A percentile compares a stretch with the other conserved stretches of the same genome.
phyloP scores from a whole-genome alignment of 2,329 filamentous ascomycete genomes.

The Aspergillus sp. region DNA sequence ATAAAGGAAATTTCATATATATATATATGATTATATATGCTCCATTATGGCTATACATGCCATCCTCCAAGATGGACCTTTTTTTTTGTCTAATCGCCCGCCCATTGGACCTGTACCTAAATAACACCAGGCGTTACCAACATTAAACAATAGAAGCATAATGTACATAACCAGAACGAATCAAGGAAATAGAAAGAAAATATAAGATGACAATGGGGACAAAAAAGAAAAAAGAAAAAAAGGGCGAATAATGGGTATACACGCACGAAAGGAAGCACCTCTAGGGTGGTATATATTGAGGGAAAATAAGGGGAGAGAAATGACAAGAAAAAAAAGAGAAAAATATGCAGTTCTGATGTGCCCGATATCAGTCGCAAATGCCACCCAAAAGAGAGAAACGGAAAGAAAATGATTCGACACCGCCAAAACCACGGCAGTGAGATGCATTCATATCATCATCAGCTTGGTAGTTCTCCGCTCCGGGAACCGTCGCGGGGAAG shows the following conservation, averaged over 20 bases:
- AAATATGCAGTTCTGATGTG: too few species aligned
- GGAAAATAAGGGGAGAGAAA: too few species aligned
- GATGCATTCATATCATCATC: constrained; percentile 38
- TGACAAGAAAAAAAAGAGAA: too few species aligned
- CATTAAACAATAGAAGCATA: neutral
- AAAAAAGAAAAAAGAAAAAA: neutral
- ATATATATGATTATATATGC: neutral
- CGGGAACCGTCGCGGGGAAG: constrained; percentile 33
- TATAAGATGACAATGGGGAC: neutral
- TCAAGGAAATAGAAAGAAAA: neutral
- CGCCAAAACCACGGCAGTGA: neutral
- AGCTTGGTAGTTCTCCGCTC: constrained; percentile 43
- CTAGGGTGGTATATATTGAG: neutral
- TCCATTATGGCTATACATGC: neutral
- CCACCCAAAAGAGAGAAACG: neutral
- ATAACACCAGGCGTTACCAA: neutral
- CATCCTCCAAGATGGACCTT: neutral
- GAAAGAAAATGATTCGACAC: neutral
- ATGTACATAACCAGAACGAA: neutral
- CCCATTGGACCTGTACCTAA: neutral
- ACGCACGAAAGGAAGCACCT: neutral
- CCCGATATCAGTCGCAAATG: too few species aligned
- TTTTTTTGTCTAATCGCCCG: neutral
- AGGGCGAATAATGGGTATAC: neutral
- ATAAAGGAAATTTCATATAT: too few species aligned